phyloP scores from a whole-genome alignment of 768 basidiomycete species.

The Phaffia tasmanica region DNA sequence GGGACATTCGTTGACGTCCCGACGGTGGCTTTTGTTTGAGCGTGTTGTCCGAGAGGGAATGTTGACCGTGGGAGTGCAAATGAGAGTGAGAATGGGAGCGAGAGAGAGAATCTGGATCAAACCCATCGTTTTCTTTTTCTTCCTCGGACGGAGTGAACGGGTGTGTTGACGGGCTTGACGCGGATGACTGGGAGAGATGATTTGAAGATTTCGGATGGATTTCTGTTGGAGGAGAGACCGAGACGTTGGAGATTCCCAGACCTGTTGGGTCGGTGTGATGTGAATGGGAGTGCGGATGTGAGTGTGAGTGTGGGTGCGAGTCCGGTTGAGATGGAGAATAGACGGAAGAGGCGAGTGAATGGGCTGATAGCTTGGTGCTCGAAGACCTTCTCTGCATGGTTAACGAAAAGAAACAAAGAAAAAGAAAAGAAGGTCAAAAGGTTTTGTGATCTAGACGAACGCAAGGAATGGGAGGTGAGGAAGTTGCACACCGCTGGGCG shows the following conservation, averaged over 20 bases:
- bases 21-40: background rate
- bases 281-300: conserved; percentile 3
- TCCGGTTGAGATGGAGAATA: background rate
- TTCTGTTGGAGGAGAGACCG: background rate
- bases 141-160: background rate
- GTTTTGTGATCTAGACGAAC: background rate
- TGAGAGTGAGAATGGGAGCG: background rate
- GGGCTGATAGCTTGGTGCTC: too few relatives aligned
- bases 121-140: too few relatives aligned
- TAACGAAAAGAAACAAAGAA: background rate
- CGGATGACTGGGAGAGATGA: background rate
- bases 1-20: conserved; percentile 4
- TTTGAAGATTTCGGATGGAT: background rate
- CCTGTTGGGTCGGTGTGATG: background rate
- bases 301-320: background rate
- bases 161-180: background rate
- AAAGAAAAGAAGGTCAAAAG: background rate
- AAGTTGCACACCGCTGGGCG: background rate
- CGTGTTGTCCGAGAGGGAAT: conserved; percentile 1
- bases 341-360: too few relatives aligned
- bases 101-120: too few relatives aligned
- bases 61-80: background rate
- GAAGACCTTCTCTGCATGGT: background rate
- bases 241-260: conserved; percentile 6
- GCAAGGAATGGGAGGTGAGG: background rate